Evolutionary conservation across 2,329 filamentous ascomycete genomes (phyloP).

Genomic region (Erysiphe pisi): DNA sequence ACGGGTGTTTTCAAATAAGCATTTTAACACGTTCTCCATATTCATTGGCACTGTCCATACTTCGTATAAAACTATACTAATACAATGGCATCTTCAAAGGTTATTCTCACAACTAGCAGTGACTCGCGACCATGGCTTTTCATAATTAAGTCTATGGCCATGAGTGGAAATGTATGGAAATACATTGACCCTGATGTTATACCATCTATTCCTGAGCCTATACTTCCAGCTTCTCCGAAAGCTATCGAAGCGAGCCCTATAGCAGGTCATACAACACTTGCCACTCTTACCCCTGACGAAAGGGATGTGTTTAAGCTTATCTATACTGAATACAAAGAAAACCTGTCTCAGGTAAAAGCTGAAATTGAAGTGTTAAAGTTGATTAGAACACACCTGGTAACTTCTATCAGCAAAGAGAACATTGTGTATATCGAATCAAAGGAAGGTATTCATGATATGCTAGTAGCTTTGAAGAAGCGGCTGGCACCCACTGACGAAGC

Average conservation of each 20-base stretch:
- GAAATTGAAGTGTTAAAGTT: background rate
- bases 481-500: constrained; percentile 13
- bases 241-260: background rate
- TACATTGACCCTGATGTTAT: constrained; percentile 4
- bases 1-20: background rate
- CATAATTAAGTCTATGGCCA: constrained; percentile 17
- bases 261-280: background rate
- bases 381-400: constrained; percentile 15
- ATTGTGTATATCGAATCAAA: constrained; percentile 26
- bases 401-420: constrained; percentile 4
- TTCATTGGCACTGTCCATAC: too few relatives aligned
- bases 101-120: background rate
- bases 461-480: constrained; percentile 25
- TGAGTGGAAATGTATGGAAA: constrained; percentile 11
- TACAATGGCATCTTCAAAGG: too few relatives aligned
- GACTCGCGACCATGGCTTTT: constrained; percentile 14
- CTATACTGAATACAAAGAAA: constrained; percentile 23
- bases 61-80: background rate
- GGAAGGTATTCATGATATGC: background rate
- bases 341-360: background rate
- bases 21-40: background rate
- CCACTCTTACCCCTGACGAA: constrained; percentile 16
- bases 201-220: background rate
- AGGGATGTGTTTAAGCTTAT: constrained; percentile 9
- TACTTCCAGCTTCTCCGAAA: background rate